Percentiles rank a stretch among this genome's conserved stretches.
These are phyloP conservation scores for Melampsora larici-populina DNA, from an alignment of 1,284 basidiomycete genomes.

Conservation along the genomic window DNA sequence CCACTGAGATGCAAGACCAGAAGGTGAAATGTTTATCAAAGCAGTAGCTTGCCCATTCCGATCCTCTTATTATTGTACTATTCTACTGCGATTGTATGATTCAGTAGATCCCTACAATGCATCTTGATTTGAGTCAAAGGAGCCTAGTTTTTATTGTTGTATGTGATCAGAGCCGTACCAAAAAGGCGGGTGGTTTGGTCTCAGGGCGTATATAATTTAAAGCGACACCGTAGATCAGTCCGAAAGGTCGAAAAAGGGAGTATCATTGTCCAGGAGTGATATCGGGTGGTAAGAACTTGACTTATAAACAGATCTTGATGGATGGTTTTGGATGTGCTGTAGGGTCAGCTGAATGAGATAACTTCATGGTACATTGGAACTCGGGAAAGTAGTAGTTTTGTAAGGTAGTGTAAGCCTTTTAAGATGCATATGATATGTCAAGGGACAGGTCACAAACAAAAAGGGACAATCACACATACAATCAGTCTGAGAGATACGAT, in stretches of 20 bases:
- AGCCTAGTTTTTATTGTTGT: conserved; percentile 45
- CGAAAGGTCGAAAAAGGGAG: conserved; percentile 68
- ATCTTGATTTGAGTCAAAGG: conserved; percentile 39
- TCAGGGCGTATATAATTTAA: conserved; percentile 31
- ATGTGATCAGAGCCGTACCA: conserved; percentile 45
- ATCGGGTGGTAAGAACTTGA: conserved; percentile 68
- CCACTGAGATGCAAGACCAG: conserved; percentile 19
- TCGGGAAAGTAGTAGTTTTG: conserved; percentile 68
- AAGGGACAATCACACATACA: too few relatives aligned
- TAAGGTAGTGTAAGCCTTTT: conserved; percentile 78
- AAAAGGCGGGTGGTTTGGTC: conserved; percentile 16
- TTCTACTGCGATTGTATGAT: conserved; percentile 45
- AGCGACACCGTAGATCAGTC: conserved; percentile 46
- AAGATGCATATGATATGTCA: conserved; percentile 60
- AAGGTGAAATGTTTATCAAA: conserved; percentile 1
- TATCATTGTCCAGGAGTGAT: conserved; percentile 68
- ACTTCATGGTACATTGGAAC: conserved; percentile 60
- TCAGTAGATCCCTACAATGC: conserved; percentile 46
- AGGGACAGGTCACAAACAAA: too few relatives aligned
- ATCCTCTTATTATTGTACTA: conserved; percentile 43
- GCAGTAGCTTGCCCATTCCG: conserved; percentile 8
- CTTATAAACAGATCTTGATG: conserved; percentile 62
- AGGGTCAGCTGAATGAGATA: conserved; percentile 71
- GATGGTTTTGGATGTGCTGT: conserved; percentile 67
- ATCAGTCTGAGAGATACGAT: too few relatives aligned